A percentile compares a stretch with the other conserved stretches of the same genome.
phyloP scores from a whole-genome alignment of 176 grass and related monocot species.

The Rhipidocladum racemiflorum region DNA sequence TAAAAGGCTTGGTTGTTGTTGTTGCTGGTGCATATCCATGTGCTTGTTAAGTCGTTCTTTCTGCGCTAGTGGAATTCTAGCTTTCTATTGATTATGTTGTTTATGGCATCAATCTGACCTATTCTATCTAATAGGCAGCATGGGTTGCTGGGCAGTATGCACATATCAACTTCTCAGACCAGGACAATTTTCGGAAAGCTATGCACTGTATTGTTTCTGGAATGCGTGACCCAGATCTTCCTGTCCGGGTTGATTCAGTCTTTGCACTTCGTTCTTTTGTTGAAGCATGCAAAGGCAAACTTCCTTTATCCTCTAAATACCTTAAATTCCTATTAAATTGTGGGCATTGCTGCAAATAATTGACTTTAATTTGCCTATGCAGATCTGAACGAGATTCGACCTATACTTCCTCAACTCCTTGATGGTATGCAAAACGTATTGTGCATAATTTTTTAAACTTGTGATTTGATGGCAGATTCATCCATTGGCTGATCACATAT shows the following conservation, averaged over 20 bases:
- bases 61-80: neutral
- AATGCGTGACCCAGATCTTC: slow-evolving; percentile 75
- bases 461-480: slow-evolving; percentile 3
- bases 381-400: slow-evolving; percentile 84
- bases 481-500: slow-evolving; percentile 1
- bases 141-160: slow-evolving; percentile 99
- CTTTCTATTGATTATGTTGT: neutral
- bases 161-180: slow-evolving; percentile 72
- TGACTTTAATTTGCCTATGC: slow-evolving; percentile 22
- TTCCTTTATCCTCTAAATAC: neutral
- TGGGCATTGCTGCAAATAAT: neutral
- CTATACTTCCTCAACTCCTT: slow-evolving; percentile 85
- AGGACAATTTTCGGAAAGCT: slow-evolving; percentile 56
- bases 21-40: neutral
- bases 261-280: slow-evolving; percentile 89
- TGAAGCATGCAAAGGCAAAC: slow-evolving; percentile 83
- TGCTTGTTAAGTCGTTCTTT: slow-evolving; percentile 9
- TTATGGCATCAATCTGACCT: slow-evolving; percentile 27
- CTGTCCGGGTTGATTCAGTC: slow-evolving; percentile 91
- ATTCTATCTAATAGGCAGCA: slow-evolving; percentile 58
- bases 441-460: neutral
- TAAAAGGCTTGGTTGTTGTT: no score
- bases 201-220: slow-evolving; percentile 70
- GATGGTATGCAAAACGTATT: slow-evolving; percentile 53
- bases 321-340: neutral